Conservation (phyloP, 148 eudicot genomes). For the Mesembryanthemum crystallinum region DNA sequence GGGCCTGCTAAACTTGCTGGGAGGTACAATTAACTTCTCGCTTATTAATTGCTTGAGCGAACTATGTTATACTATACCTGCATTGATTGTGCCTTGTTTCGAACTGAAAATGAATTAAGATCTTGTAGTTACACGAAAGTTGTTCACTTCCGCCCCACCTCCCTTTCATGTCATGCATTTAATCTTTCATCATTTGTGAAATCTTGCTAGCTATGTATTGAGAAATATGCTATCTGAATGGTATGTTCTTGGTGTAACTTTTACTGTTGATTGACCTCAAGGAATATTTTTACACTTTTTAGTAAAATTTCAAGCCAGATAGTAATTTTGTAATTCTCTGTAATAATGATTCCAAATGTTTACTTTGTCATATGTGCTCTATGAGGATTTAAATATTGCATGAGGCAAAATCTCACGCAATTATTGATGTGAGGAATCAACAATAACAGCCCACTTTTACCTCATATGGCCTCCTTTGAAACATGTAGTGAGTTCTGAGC, state of each 20-base stretch:
- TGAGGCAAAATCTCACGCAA: background rate
- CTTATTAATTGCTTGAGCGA: background rate
- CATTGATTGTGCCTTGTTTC: background rate
- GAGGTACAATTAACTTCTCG: constrained; percentile 42
- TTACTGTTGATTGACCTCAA: background rate
- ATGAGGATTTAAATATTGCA: background rate
- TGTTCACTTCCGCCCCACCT: background rate
- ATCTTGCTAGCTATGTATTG: too few relatives aligned
- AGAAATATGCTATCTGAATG: background rate
- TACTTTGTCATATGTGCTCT: background rate
- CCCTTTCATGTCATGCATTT: too few relatives aligned
- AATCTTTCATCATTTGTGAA: too few relatives aligned
- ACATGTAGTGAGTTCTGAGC: background rate
- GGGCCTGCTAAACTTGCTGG: constrained; percentile 60
- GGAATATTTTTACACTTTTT: background rate
- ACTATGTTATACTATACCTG: background rate
- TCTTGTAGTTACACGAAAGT: background rate
- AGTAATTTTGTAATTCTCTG: background rate
- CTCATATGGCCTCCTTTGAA: background rate
- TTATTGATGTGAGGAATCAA: background rate
- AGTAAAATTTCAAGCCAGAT: background rate
- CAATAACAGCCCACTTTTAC: background rate
- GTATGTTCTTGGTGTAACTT: too few relatives aligned
- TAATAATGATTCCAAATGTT: background rate
- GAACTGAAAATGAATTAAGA: background rate